Conservation (phyloP, 257 asterid genomes). For the Coffea eugenioides region DNA sequence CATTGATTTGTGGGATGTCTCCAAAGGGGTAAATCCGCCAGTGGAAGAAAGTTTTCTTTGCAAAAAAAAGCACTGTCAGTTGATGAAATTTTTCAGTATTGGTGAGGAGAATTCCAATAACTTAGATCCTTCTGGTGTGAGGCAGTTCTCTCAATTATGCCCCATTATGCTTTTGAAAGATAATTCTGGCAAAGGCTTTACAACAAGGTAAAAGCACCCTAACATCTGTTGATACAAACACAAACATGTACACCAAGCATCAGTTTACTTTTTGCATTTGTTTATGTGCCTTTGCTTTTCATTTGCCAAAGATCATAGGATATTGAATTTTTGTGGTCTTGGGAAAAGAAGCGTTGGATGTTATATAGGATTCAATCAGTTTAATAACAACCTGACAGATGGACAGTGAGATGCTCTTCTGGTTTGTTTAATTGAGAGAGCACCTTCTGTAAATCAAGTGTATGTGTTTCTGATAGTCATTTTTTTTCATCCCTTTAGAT, state of each 20-base stretch:
- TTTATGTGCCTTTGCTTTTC: constrained; percentile 4
- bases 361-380: background rate
- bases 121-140: constrained; percentile 37
- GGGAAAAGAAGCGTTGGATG: no score
- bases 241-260: background rate
- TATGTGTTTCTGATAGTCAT: constrained; percentile 13
- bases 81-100: constrained; percentile 48
- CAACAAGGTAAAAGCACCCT: constrained; percentile 42
- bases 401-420: background rate
- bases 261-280: background rate
- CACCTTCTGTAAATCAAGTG: background rate
- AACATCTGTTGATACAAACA: background rate
- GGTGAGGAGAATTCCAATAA: constrained; percentile 36
- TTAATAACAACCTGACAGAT: background rate
- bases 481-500: constrained; percentile 2
- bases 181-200: constrained; percentile 38
- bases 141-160: constrained; percentile 44
- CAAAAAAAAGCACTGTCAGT: constrained; percentile 54
- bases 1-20: constrained; percentile 64
- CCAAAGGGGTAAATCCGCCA: constrained; percentile 58
- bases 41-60: constrained; percentile 63
- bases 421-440: background rate
- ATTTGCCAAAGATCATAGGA: background rate
- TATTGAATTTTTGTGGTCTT: background rate
- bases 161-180: constrained; percentile 66